A percentile compares a stretch with the other conserved stretches of the same genome.
phyloP scores from a whole-genome alignment of 2,329 filamentous ascomycete species.

The Aspergillus udagawae region DNA sequence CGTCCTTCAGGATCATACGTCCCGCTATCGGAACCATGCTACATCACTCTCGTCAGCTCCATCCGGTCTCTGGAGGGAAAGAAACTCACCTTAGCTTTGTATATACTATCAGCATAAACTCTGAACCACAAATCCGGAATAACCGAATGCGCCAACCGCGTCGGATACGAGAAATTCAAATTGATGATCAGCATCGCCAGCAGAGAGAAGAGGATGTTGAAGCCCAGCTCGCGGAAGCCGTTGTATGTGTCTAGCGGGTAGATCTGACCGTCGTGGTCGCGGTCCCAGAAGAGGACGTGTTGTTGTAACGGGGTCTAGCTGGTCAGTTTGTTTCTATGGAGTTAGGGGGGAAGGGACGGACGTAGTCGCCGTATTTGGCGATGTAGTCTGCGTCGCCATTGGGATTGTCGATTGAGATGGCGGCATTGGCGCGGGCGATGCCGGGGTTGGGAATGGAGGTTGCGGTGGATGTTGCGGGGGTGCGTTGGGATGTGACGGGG shows the following conservation, averaged over 20 bases:
- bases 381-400: conserved; percentile 5
- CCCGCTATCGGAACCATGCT: conserved; percentile 30
- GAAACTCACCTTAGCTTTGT: conserved; percentile 37
- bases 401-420: conserved; percentile 1
- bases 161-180: conserved; percentile 45
- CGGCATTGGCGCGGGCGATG: conserved; percentile 3
- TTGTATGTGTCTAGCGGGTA: conserved; percentile 38
- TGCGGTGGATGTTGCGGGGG: neutral
- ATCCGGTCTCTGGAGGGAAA: too few species aligned
- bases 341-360: neutral
- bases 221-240: conserved; percentile 41
- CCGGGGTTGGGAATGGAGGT: neutral
- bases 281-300: conserved; percentile 43
- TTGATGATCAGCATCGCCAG: conserved; percentile 40
- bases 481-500: neutral
- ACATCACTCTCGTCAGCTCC: neutral
- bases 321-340: neutral
- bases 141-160: conserved; percentile 31
- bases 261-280: conserved; percentile 39
- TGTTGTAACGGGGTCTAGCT: conserved; percentile 37
- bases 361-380: conserved; percentile 4
- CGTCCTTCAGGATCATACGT: conserved; percentile 45
- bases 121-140: conserved; percentile 38
- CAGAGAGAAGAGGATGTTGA: conserved; percentile 38
- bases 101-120: conserved; percentile 37